A percentile compares a stretch with the other conserved stretches of the same genome.
These are phyloP conservation scores for Saccharomycopsis sp. DNA, from an alignment of 805 yeast species.

Conservation along the genomic window DNA sequence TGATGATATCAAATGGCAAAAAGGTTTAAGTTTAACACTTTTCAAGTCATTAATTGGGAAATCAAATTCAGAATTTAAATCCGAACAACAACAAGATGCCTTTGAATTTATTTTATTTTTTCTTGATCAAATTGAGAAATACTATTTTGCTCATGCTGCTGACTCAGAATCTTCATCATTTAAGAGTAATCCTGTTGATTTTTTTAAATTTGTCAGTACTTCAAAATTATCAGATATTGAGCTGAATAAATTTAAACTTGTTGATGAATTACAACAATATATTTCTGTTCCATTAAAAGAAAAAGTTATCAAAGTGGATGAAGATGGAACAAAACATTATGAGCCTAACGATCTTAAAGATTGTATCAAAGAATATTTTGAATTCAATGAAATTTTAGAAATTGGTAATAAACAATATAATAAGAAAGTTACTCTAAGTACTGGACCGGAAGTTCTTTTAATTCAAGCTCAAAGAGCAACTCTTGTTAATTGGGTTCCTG, in stretches of 20 bases:
- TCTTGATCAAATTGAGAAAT: constrained; percentile 47
- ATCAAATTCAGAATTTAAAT: constrained; percentile 70
- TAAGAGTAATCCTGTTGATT: constrained; percentile 34
- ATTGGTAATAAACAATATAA: constrained; percentile 42
- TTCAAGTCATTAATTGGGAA: constrained; percentile 72
- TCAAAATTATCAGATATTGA: constrained; percentile 46
- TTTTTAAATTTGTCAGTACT: constrained; percentile 55
- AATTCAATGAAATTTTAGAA: constrained; percentile 45
- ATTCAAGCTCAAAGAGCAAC: constrained; percentile 72
- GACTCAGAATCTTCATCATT: constrained; percentile 16
- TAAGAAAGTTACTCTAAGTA: constrained; percentile 36
- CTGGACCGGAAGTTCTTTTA: constrained; percentile 63
- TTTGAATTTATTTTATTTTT: constrained; percentile 75
- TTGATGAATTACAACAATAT: constrained; percentile 47
- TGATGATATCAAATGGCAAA: constrained; percentile 44
- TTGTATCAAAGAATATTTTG: constrained; percentile 39
- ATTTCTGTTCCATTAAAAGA: constrained; percentile 50
- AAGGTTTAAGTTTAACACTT: constrained; percentile 67
- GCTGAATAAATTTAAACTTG: constrained; percentile 43
- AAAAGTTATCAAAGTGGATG: constrained; percentile 28
- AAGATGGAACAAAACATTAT: constrained; percentile 36
- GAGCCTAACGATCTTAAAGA: constrained; percentile 33
- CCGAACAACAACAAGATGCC: constrained; percentile 92
- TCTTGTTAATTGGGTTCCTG: constrained; percentile 83
- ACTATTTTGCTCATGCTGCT: constrained; percentile 25